phyloP scores from a whole-genome alignment of 2,329 filamentous ascomycete genomes.

The Cucurbitaria berberidis region DNA sequence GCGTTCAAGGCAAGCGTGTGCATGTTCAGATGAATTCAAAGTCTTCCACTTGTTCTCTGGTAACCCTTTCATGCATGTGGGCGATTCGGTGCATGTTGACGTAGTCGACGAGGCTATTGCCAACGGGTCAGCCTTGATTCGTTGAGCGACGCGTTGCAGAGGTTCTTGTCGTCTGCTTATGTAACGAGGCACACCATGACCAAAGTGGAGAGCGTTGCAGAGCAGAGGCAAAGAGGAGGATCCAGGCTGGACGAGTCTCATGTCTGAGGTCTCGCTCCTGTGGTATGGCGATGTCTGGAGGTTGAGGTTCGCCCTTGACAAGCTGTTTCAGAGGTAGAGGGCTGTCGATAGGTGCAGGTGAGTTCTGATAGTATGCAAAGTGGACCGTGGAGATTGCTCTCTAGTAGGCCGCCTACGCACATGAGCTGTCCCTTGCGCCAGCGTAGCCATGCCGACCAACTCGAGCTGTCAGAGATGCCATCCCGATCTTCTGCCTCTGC shows the following conservation, averaged over 20 bases:
- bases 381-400: background rate
- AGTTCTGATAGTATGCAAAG: background rate
- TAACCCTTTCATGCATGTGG: background rate
- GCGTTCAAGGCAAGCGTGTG: too few species aligned
- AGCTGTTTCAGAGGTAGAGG: background rate
- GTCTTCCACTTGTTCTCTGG: background rate
- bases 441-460: background rate
- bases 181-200: background rate
- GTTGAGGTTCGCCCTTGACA: background rate
- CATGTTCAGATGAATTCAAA: background rate
- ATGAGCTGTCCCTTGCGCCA: background rate
- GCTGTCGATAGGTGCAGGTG: background rate
- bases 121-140: background rate
- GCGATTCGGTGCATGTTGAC: background rate
- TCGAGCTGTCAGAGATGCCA: conserved; percentile 1
- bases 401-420: background rate
- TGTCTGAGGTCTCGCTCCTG: background rate
- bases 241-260: background rate
- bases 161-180: background rate
- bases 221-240: background rate
- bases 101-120: background rate
- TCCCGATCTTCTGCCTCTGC: background rate
- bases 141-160: background rate
- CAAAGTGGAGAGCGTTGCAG: background rate
- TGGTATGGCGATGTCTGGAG: background rate